Evolutionary conservation across 768 basidiomycete species (phyloP), one percentile per base, ranked within the genome.

Genomic region (Aureoboletus auriporus): DNA sequence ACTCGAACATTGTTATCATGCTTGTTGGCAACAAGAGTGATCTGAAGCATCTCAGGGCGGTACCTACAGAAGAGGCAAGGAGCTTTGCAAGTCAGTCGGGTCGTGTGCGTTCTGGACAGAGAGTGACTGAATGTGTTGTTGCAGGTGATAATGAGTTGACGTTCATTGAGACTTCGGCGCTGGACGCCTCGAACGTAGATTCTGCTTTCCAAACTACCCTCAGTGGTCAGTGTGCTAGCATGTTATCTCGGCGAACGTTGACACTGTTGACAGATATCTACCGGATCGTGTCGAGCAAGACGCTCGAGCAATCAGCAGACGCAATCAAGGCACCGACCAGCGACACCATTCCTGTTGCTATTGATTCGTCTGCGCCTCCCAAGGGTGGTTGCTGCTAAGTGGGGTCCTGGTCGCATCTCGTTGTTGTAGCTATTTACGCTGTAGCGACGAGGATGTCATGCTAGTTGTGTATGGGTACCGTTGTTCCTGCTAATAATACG

Each of bases 151-250:
- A 94, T 62, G 84, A 84, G 17, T 70, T 97, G 58, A 90, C 87
- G 47, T 95, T 95, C 78, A 95, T 99, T 57, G 95, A 99, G 77
- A 99, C 95, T 52, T 99, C 95, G 63, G 95, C 95, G 73, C 84
- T 98, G 80, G 96, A 99, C 83, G 92, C 95, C 60, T 94, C 93
- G 43, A 96, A 97, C 73, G 94, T 99, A 71, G 95, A 98, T 72
- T 73, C 80, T 49, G 96, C 95, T 43, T 99, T 99, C 84, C 93
- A 98, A 69, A 93, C 83, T 49, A 97, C 97, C 64, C 78, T 99
- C 53, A 84, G 88, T 39, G 93, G 93, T 92, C 42, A 44, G 82
- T 72, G 27, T 30, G 31, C 40, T 16, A 39, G 4, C 11, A 2
- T 26, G 31, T 12, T 37, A 26, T 2, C 8, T 41, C 10, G 16